These are phyloP conservation scores for Mortierella sp. DNA, from an alignment of 371 early-diverging fungal species.

Conservation along the genomic window DNA sequence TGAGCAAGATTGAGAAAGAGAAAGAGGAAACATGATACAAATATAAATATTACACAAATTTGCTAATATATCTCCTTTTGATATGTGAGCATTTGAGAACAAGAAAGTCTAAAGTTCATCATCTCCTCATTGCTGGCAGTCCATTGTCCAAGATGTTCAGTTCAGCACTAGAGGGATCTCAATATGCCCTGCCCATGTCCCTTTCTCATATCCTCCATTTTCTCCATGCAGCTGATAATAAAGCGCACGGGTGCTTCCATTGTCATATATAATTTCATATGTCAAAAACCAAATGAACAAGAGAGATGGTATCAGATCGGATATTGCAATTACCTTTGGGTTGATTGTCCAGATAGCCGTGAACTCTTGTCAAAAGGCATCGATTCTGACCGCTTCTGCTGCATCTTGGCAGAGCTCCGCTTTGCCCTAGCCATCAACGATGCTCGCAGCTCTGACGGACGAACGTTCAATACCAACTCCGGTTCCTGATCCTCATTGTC, in stretches of 20 bases:
- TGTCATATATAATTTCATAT: neutral
- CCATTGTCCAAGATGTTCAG: neutral
- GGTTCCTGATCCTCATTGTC: constrained; percentile 37
- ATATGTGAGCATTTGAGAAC: neutral
- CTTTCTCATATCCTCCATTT: neutral
- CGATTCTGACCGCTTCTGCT: constrained; percentile 21
- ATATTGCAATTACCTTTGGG: constrained; percentile 32
- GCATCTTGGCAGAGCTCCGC: constrained; percentile 18
- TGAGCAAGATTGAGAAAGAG: neutral
- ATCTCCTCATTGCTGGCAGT: neutral
- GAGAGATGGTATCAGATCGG: neutral
- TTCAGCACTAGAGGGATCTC: too few relatives aligned
- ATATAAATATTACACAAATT: neutral
- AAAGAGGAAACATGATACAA: neutral
- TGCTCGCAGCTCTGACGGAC: constrained; percentile 45
- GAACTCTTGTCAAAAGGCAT: constrained; percentile 19
- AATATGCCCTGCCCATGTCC: neutral
- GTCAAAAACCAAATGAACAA: neutral
- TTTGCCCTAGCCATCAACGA: constrained; percentile 47
- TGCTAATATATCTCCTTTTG: neutral
- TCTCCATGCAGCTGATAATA: neutral
- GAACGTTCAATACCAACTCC: constrained; percentile 26
- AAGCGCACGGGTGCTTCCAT: neutral
- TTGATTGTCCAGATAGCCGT: constrained; percentile 33
- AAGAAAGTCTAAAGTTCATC: neutral